These are phyloP conservation scores for Panaeolus cyanescens DNA, from an alignment of 768 basidiomycete genomes.

Conservation along the genomic window DNA sequence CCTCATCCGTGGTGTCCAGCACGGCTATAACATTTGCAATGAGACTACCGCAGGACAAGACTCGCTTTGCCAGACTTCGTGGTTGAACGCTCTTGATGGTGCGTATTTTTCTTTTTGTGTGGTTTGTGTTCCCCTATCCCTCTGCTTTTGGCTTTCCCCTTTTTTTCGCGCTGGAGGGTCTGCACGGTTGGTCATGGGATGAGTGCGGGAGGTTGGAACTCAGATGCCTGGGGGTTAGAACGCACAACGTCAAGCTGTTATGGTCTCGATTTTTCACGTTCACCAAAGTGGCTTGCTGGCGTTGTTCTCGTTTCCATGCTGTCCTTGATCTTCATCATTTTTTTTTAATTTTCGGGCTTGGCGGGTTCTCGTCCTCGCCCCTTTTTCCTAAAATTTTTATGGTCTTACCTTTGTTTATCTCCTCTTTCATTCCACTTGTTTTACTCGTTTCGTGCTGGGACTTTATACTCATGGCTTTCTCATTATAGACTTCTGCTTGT, in stretches of 20 bases:
- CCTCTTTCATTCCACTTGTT: not conserved
- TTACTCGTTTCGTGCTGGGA: conserved; percentile 27
- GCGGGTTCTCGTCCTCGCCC: not conserved
- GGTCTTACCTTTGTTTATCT: not conserved
- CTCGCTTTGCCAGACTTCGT: conserved; percentile 64
- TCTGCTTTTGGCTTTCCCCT: conserved; percentile 17
- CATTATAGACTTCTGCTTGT: conserved; percentile 65
- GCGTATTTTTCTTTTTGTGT: conserved; percentile 17
- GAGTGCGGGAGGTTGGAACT: not conserved
- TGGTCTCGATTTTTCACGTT: too few species aligned
- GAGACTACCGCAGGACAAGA: conserved; percentile 60
- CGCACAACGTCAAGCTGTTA: too few species aligned
- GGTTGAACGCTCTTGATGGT: conserved; percentile 49
- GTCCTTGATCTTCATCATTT: not conserved
- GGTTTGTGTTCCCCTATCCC: not conserved
- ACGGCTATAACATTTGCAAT: conserved; percentile 73
- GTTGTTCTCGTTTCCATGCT: not conserved
- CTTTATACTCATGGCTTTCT: conserved; percentile 65
- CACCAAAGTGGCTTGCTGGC: too few species aligned
- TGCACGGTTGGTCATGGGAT: not conserved
- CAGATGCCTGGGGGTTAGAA: too few species aligned
- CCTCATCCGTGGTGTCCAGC: conserved; percentile 45
- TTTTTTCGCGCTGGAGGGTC: not conserved
- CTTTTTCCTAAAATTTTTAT: too few species aligned
- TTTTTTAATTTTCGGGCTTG: not conserved